phyloP scores from a whole-genome alignment of 2,329 filamentous ascomycete genomes.

The Fusarium udum region DNA sequence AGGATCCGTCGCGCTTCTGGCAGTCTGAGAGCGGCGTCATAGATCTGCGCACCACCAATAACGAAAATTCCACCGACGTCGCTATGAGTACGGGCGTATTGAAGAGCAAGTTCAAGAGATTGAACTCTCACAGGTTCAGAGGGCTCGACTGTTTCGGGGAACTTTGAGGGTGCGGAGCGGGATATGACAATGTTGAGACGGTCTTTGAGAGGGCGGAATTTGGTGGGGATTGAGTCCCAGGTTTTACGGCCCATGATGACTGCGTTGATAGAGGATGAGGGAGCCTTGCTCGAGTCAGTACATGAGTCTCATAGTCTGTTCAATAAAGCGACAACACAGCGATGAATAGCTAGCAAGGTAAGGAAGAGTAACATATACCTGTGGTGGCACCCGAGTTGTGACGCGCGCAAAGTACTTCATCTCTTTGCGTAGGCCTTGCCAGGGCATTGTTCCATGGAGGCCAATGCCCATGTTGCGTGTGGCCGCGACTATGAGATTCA shows the following conservation, averaged over 20 bases:
- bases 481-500: constrained; percentile 94
- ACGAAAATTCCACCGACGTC: constrained; percentile 74
- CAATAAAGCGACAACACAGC: background rate
- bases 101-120: constrained; percentile 68
- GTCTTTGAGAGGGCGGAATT: constrained; percentile 81
- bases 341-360: background rate
- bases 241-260: constrained; percentile 99
- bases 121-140: constrained; percentile 63
- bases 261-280: constrained; percentile 65
- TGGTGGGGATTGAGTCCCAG: constrained; percentile 86
- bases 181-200: constrained; percentile 86
- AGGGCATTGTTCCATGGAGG: constrained; percentile 79
- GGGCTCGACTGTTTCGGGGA: constrained; percentile 8
- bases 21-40: constrained; percentile 72
- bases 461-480: constrained; percentile 94
- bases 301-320: background rate
- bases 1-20: constrained; percentile 69
- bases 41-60: constrained; percentile 91
- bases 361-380: constrained; percentile 48
- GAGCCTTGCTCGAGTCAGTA: constrained; percentile 41
- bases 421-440: constrained; percentile 87
- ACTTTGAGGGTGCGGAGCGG: constrained; percentile 53
- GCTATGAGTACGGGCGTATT: constrained; percentile 53
- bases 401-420: constrained; percentile 96
- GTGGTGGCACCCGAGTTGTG: constrained; percentile 71